Evolutionary conservation across 2,329 filamentous ascomycete species (phyloP), one percentile per base, ranked within the genome.

Genomic region (Plenodomus tracheiphilus): DNA sequence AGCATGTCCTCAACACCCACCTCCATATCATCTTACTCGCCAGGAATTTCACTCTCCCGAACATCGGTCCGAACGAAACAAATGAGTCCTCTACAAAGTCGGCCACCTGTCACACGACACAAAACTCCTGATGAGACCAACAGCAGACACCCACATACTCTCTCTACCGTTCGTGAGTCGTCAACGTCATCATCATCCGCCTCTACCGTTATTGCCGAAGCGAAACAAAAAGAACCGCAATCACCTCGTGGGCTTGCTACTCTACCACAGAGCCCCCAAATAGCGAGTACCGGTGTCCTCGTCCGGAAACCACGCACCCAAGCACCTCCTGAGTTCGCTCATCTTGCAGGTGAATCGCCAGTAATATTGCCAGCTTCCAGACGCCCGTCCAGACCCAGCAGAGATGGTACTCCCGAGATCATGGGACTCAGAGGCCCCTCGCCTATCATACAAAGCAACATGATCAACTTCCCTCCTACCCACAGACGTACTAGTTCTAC

Each of bases 1-100:
- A 91, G 88, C 65, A 81, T 88, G 54, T 87, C 88, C 50, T 91
- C 88, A 1, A 91, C 88, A 2, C 88, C 88, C 6, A 91, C 87
- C 4, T 91, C 88, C 9, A 85, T 88, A 54, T 87, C 85, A 7
- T 91, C 88, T 1, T 86, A 87, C 60, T 91, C 87, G 15, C 86
- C 88, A 3, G 81, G 83, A 2, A 70, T 86, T 4, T 72, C 83
- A 68, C 53, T 77, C 66, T 58, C 78, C 70, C 72, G 66, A 47
- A 52, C 47, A 20, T 72, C 75, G 41, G 69, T 76, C n/a, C 79
- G 79, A 59, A 64, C 70, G 49, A 79, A 79, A 58, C 82, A 84
- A 67, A 74, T 73, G 46, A 86, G 82, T 62, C 83, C 80, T 39
- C 74, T 78, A 40, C 71, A 79, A 51, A 81, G 76, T 42, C 77